phyloP scores from a whole-genome alignment of 495 filamentous ascomycete genomes.

The Xylaria scruposa region DNA sequence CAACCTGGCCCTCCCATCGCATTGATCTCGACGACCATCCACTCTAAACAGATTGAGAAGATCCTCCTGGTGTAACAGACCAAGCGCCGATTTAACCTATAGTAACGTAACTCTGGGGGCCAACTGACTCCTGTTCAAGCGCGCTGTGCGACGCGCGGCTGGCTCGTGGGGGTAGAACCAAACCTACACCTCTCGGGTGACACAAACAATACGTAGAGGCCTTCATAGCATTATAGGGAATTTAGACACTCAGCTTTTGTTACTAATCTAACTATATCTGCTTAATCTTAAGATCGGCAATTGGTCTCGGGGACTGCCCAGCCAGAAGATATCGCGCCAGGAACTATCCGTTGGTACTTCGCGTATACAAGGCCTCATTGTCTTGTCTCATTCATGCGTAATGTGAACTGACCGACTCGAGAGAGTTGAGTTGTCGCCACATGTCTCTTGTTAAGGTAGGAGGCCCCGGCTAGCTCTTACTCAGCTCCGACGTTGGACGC shows the following conservation, averaged over 20 bases:
- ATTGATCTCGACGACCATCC: background rate
- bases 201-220: background rate
- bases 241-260: background rate
- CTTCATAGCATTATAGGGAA: background rate
- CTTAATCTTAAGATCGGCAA: background rate
- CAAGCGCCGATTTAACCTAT: slow-evolving; percentile 17
- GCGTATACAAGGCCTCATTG: background rate
- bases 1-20: background rate
- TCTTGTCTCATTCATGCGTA: slow-evolving; percentile 7
- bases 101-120: background rate
- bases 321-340: background rate
- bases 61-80: slow-evolving; percentile 13
- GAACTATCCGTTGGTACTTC: background rate
- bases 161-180: background rate
- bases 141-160: slow-evolving; percentile 25
- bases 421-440: slow-evolving; percentile 3
- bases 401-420: background rate
- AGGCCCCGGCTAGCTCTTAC: slow-evolving; percentile 14
- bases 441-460: slow-evolving; percentile 15
- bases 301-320: background rate
- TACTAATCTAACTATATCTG: background rate
- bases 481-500: slow-evolving; percentile 13
- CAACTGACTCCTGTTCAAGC: background rate
- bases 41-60: background rate
- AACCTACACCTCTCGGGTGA: background rate